Evolutionary conservation across 2,329 filamentous ascomycete genomes (phyloP), one percentile per base, ranked within the genome.

Genomic region (Sarocladium brachiariae): DNA sequence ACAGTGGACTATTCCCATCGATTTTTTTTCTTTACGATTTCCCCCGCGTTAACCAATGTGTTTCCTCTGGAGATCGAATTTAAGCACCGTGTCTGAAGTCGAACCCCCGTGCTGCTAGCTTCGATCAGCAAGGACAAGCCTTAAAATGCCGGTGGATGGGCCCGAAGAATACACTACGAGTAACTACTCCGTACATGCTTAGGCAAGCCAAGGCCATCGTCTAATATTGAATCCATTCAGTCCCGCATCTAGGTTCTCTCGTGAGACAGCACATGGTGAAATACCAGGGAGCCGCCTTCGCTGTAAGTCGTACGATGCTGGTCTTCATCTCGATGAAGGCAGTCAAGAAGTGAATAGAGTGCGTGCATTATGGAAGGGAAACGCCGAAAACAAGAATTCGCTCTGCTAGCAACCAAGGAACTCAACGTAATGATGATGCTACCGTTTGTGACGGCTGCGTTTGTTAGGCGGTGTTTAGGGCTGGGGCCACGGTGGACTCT

Each of bases 401-500:
- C 39, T 14, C 11, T 14, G 4, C 9, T 21, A 21, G 24, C 18
- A 25, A 23, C 5, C 16, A 11, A 18, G 13, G 11, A 45, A 14
- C 7, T 9, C 19, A 10, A 47, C 27, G 25, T 31, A 47, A 33
- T 47, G 43, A 47, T 47, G 43, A 47, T 47, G 43, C 43, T 45
- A 13, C 13, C n/a, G 38, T 45, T 47, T 47, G 25, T 33, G 43
- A 47, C 33, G 25, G 43, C 43, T 25, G n/a, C 19, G 43, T 43
- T 43, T 47, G 43, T 33, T 47, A 33, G 43, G 43, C 39, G 39
- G 39, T 43, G 39, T 43, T 47, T 47, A 47, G 43, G 43, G 43
- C 43, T 47, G 43, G 43, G 43, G 43, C 43, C 10, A 19, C 16
- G 27, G 43, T 47, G 43, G 43, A n/a, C 39, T 25, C 23, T 25